Evolutionary conservation across 768 basidiomycete genomes (phyloP).

Genomic region (Psilocybe sp.): DNA sequence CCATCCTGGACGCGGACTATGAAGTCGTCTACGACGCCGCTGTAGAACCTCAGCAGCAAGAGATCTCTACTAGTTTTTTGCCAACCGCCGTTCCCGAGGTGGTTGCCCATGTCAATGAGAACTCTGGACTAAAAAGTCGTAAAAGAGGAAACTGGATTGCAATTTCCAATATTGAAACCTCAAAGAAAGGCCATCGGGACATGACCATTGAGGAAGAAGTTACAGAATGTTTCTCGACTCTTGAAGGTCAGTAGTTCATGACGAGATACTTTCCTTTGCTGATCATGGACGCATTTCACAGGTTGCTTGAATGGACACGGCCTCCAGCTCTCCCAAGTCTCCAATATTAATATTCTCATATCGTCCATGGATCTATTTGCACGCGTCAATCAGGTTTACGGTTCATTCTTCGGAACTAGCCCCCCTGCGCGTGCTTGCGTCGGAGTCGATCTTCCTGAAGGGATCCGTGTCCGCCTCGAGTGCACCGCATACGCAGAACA

Average conservation of each 20-base stretch:
- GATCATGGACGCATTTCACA: slow-evolving; percentile 22
- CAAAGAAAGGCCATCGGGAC: slow-evolving; percentile 21
- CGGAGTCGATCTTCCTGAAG: slow-evolving; percentile 63
- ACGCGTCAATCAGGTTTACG: slow-evolving; percentile 74
- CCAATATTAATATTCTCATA: slow-evolving; percentile 81
- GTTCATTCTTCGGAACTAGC: slow-evolving; percentile 81
- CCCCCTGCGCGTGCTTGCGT: slow-evolving; percentile 97
- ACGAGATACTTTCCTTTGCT: neutral
- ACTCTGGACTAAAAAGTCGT: slow-evolving; percentile 15
- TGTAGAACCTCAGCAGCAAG: neutral
- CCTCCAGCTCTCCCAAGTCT: slow-evolving; percentile 55
- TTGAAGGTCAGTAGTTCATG: slow-evolving; percentile 49
- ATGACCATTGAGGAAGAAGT: slow-evolving; percentile 71
- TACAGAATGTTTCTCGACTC: slow-evolving; percentile 55
- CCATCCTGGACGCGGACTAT: slow-evolving; percentile 48
- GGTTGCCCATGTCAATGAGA: no score
- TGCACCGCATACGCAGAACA: slow-evolving; percentile 67
- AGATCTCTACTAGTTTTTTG: no score
- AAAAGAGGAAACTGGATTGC: slow-evolving; percentile 65
- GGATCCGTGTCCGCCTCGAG: slow-evolving; percentile 65
- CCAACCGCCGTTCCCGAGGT: no score
- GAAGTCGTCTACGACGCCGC: slow-evolving; percentile 21
- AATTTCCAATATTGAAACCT: slow-evolving; percentile 47
- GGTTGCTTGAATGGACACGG: slow-evolving; percentile 48
- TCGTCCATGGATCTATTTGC: slow-evolving; percentile 81